Base-by-base conservation (phyloP, 192 early-diverging fungal genomes). In the Kickxella alabastrina region DNA sequence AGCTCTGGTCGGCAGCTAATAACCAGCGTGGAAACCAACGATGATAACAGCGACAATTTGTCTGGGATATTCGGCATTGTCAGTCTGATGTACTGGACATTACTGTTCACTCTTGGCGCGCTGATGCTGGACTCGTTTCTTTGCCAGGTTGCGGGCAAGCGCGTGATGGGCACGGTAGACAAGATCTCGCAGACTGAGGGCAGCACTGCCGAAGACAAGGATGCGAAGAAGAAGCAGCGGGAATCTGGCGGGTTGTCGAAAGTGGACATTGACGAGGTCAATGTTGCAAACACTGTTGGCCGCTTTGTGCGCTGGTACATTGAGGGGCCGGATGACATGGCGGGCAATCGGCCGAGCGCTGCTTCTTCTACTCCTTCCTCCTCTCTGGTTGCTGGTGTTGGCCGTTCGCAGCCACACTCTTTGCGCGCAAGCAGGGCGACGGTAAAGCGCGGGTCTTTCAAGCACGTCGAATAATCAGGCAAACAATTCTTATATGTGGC, bases 81-180 rank as follows among this genome's bases (percentile, higher is more conserved):
- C 18, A 65, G 53, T 29, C 45, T 78, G 43, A 26, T 78, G 3
- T 78, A 78, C 46, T 78, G 75, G 75, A 78, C 69, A 7, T 24
- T 78, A 43, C 43, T 78, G 31, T 78, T 78, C 18, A 72, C 75
- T 4, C 52, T 78, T 6, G 75, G 75, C 0, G 75, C 62, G 6
- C 57, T 71, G 14, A 67, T 78, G 64, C 75, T 78, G 6, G 75
- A 78, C 56, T 78, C 75, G 17, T 78, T 73, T 34, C 42, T 78
- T 25, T 78, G 75, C 48, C 68, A 73, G 21, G 51, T 68, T 0
- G 75, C 75, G 9, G 75, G 75, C 2, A 70, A 78, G 42, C 68
- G 65, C 14, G 75, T 78, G n/a, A 62, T 78, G 59, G 69, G 69
- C 22, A 53, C 68, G 2, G 68, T 78, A 3, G 68, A 73, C 43